These are phyloP conservation scores for Gossypium raimondii DNA, from an alignment of 345 rosid species.

Conservation along the genomic window DNA sequence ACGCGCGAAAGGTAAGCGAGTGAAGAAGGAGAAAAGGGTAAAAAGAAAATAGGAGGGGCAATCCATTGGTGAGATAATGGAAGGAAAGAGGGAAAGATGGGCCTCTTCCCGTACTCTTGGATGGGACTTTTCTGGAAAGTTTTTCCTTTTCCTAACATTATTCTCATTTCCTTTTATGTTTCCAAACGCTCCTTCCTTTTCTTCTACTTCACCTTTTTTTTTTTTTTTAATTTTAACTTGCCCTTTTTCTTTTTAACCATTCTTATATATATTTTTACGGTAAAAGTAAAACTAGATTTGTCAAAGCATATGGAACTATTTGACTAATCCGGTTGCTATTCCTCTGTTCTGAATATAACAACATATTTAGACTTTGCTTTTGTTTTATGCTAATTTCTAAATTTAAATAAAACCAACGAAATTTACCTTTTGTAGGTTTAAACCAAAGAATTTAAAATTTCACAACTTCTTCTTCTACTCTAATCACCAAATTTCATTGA, in stretches of 20 bases:
- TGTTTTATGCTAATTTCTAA: too few species aligned
- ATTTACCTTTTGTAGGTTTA: too few species aligned
- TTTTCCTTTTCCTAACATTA: constrained; percentile 72
- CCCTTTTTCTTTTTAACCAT: not conserved
- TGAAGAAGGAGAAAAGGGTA: not conserved
- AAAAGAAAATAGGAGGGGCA: not conserved
- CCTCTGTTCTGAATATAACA: too few species aligned
- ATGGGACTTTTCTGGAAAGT: constrained; percentile 82
- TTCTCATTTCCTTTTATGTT: constrained; percentile 67
- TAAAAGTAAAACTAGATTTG: constrained; percentile 18
- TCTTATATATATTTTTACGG: not conserved
- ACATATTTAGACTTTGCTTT: too few species aligned
- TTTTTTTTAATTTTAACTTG: not conserved
- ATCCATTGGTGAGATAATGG: constrained; percentile 1
- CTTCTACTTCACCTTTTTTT: not conserved
- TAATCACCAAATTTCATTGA: too few species aligned
- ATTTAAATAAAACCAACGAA: too few species aligned
- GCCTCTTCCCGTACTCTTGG: constrained; percentile 81
- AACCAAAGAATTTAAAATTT: too few species aligned
- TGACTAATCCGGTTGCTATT: not conserved
- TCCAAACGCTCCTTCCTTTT: constrained; percentile 15
- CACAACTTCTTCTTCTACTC: too few species aligned
- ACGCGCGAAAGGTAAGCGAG: constrained; percentile 9
- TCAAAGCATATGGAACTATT: not conserved
- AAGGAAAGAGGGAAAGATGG: constrained; percentile 52